Conservation (phyloP, 805 yeast genomes). For the Saccharomycopsis amapae region DNA sequence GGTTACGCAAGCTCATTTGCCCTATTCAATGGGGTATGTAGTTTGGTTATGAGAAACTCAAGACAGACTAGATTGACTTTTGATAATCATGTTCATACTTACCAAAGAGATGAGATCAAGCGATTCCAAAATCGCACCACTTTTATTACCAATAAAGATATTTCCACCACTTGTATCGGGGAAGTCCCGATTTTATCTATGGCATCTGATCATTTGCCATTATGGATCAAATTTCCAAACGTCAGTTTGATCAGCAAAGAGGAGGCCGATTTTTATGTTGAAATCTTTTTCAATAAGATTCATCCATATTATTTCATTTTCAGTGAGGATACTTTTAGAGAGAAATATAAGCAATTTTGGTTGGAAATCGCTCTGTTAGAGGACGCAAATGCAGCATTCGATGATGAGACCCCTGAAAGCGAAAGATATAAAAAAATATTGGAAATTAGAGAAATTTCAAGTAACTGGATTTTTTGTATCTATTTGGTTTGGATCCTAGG, state of each 20-base stretch:
- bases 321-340: constrained; percentile 30
- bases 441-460: constrained; percentile 17
- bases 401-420: neutral
- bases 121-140: neutral
- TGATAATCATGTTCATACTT: constrained; percentile 16
- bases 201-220: constrained; percentile 11
- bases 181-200: constrained; percentile 10
- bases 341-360: constrained; percentile 36
- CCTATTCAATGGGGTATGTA: constrained; percentile 36
- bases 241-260: constrained; percentile 29
- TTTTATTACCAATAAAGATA: neutral
- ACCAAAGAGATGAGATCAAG: constrained; percentile 19
- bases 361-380: constrained; percentile 25
- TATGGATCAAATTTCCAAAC: constrained; percentile 32
- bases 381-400: neutral
- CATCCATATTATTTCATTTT: constrained; percentile 41
- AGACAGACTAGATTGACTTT: constrained; percentile 31
- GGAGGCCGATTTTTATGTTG: constrained; percentile 33
- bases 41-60: constrained; percentile 34
- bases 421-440: constrained; percentile 7
- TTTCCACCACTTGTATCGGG: constrained; percentile 3
- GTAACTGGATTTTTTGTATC: constrained; percentile 34
- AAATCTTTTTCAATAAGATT: constrained; percentile 35
- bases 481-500: constrained; percentile 42
- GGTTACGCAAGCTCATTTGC: constrained; percentile 42